Evolutionary conservation across 2,329 filamentous ascomycete species (phyloP), one percentile per base, ranked within the genome.

Genomic region (Aspergillus puulaauensis): DNA sequence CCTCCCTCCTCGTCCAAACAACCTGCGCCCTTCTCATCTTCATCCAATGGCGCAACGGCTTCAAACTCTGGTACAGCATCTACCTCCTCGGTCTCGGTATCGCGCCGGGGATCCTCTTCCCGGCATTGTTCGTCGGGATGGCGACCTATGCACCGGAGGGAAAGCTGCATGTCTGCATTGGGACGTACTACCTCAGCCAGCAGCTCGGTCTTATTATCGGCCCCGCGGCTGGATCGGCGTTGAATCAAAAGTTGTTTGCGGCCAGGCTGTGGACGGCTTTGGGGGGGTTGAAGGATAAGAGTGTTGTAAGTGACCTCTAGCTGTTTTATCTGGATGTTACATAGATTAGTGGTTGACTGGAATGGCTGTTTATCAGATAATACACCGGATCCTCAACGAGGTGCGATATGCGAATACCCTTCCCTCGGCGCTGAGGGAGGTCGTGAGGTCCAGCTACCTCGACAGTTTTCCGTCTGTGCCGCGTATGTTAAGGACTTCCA

Each of bases 161-260:
- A 0, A 17, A 43, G 6, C 48, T 61, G 4, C n/a, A 62, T 4
- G 51, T 41, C 2, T 61, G 57, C 5, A 58, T 68, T 7, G 57
- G 61, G 6, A 56, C 61, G 14, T 67, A 62, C 40, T 68, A 57
- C 33, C 56, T 68, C 15, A 52, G 56, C 40, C 64, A 68, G 54
- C 66, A 68, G 47, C 41, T 68, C 1, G 66, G 66, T 1, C 45
- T 62, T 6, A 60, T 68, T 15, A 54, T 68, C 3, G 66, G 66
- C 2, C 61, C 60, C 2, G 57, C 63, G 0, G 37, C 17, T 24
- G 63, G 54, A 3, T 35, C 58, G 2, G 57, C 59, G 2, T 6
- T 68, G 31, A 49, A 60, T 9, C 62, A 59, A 45, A 49, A 40
- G 11, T 5, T 54, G 11, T 68, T 68, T 49, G 41, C 46, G 14